A percentile compares a stretch with the other conserved stretches of the same genome.
These are phyloP conservation scores for Saccharomyces hybrid DNA, from an alignment of 1,139 yeast species.

Conservation along the genomic window DNA sequence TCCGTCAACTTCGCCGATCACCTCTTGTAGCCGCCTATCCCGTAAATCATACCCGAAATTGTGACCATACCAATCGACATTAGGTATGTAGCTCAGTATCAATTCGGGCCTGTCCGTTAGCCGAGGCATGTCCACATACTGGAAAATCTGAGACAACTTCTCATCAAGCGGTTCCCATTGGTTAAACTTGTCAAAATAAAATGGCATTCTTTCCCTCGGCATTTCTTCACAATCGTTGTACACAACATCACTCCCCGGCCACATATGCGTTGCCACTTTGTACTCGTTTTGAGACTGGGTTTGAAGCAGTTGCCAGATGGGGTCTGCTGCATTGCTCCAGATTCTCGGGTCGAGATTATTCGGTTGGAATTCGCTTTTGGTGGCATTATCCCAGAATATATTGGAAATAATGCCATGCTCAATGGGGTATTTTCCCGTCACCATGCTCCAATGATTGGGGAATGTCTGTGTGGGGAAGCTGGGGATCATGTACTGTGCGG, in stretches of 20 bases:
- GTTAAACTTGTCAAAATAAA: conserved; percentile 55
- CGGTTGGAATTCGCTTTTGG: conserved; percentile 53
- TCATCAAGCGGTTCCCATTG: conserved; percentile 51
- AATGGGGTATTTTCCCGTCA: conserved; percentile 78
- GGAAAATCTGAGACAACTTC: conserved; percentile 51
- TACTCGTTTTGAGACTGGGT: conserved; percentile 33
- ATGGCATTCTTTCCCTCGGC: conserved; percentile 38
- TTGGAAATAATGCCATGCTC: conserved; percentile 87
- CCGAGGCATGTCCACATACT: conserved; percentile 57
- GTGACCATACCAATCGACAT: conserved; percentile 72
- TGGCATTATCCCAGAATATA: conserved; percentile 60
- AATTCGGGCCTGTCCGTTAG: conserved; percentile 59
- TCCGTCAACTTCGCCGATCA: conserved; percentile 52
- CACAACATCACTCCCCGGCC: conserved; percentile 87
- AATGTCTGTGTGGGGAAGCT: conserved; percentile 85
- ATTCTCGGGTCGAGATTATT: conserved; percentile 54
- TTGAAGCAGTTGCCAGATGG: conserved; percentile 74
- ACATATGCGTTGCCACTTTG: conserved; percentile 80
- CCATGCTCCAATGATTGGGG: conserved; percentile 87
- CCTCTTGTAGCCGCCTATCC: conserved; percentile 46
- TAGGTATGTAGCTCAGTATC: conserved; percentile 73
- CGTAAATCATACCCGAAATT: conserved; percentile 40
- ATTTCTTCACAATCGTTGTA: conserved; percentile 33
- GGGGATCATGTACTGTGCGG: conserved; percentile 68
- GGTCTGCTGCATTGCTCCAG: conserved; percentile 60